Base-by-base conservation (phyloP, 345 rosid species). In the Gossypium turneri region DNA sequence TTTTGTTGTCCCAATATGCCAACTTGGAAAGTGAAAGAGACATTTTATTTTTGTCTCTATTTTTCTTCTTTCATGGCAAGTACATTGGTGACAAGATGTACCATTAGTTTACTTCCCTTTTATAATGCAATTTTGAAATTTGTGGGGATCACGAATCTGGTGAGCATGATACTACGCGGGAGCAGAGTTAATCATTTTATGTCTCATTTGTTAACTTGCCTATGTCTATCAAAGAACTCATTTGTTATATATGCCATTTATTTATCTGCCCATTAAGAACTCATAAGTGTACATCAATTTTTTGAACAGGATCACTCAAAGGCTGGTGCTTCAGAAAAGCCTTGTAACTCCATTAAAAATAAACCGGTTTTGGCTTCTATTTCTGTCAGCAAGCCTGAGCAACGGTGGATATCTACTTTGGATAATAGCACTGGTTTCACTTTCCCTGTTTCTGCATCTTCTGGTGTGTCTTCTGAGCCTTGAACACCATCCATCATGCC, bases 401-500 rank as follows among this genome's bases (percentile, higher is more conserved):
- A 79, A 58, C 85, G 75, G 78, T 83, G 90, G 88, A 70, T 79
- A 29, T 74, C 78, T 73, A 77, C 94, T 57, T 81, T 88, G 15
- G 92, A 86, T 60, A 75, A 76, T 55, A 86, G 79, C 76, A 4
- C 76, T 0, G 89, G 94, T 60, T 92, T 91, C 75, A 86, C 89
- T 47, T 94, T 94, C 80, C 97, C 91, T 1, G 83, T 90, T 70
- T 79, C 94, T 77, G 76, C 88, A 70, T 73, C 88, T 16, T 78
- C 83, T 47, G 90, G 89, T 17, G 76, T 71, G 10, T 78, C 77
- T 12, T 85, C 92, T 29, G 97, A 94, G 88, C 94, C 94, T 62
- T 95, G 93, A 61, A 90, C 97, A 1, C 97, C 97, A 10, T 83
- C 98, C 56, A 79, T 90, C 84, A 69, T 79, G 80, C 95, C 95